Base-by-base conservation (phyloP, 352 stramenopile species). In the Globisporangium canariense region DNA sequence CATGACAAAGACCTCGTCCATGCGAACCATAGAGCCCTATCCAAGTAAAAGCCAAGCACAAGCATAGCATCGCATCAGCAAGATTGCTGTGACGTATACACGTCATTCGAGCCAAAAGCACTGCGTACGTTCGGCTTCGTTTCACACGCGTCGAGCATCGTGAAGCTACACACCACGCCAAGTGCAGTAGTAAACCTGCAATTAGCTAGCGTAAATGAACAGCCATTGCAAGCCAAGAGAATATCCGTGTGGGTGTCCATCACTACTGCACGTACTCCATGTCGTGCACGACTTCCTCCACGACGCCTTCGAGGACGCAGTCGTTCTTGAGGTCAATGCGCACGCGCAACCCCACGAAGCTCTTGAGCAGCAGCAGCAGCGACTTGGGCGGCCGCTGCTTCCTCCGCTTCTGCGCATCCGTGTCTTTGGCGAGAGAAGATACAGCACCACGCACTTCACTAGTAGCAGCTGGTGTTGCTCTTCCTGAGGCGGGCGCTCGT, bases 1-100 rank as follows among this genome's bases (percentile, higher is more conserved):
- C 85, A 96, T 96, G 58, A 96, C 84, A 36, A 94, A 96, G 20
- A 96, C 80, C 49, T 96, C 88, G 49, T 96, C 88, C 52, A 96
- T 77, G 62, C 71, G 68, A 34, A 89, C 30, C 10, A 65, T 79
- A 4, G 67, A 66, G 13, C 88, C 88, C 86, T 94, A 58, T 20
- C 45, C 10, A 7, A 46, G 9, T 25, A 36, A 41, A 18, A 49
- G 6, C 4, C 4, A 18, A 3, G 8, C 4, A 53, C 46, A 32
- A 18, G 8, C 32, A 40, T 20, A 18, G 4, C 32, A 40, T 20
- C n/a, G 18, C 10, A 41, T 63, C 2, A 34, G 45, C 10, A 14
- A 43, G 2, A 0, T 13, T 22, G 43, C 32, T 36, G 32, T 36
- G 4, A 36, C 32, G 32, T 36, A 36, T 36, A 36, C 32, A 36